Base-by-base conservation (phyloP, 1,284 basidiomycete genomes). In the Leucocoprinus gongylophorus region DNA sequence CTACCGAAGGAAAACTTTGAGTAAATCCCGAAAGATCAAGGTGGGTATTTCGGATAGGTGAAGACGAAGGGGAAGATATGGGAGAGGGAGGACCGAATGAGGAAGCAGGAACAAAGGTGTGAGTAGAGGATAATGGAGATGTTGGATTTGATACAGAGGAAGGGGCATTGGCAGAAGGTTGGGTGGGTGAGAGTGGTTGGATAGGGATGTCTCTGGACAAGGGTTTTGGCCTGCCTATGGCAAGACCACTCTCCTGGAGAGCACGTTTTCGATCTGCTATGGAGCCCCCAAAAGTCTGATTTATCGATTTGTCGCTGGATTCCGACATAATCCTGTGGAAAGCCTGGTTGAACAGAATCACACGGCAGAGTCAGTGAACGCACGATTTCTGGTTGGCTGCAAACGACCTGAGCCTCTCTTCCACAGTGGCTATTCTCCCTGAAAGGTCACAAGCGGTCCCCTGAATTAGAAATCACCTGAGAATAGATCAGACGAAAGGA, bases 11-110 rank as follows among this genome's bases (percentile, higher is more conserved):
- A 56, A 88, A 89, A 20, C 74, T 65, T 47, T 79, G 74, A 3
- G 74, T 67, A 59, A 88, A 87, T 43, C 80, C 80, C 3, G 75
- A 66, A 9, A 81, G 52, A 33, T 68, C 66, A 66, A 67, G 58
- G 64, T 67, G 54, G 63, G 64, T 61, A 59, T 65, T 58, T 30
- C 42, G 55, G 8, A 57, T 69, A 2, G 78, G 75, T 23, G 78
- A 76, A 2, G 75, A 75, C 9, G 78, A 73, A 23, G 72, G 73
- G 9, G 77, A 82, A 9, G 83, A 83, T 5, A 77, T 71, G 2
- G 86, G 87, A 2, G 87, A 88, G 5, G 86, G 83, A 30, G 85
- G 83, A 3, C 84, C 85, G 20, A 89, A 68, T 21, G 76, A 77
- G 5, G 84, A 82, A 1, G 82, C 74, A 0, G 82, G 78, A 6